A percentile compares a stretch with the other conserved stretches of the same genome.
These are phyloP conservation scores for Acacia confusa DNA, from an alignment of 306 rosid species.

Conservation along the genomic window DNA sequence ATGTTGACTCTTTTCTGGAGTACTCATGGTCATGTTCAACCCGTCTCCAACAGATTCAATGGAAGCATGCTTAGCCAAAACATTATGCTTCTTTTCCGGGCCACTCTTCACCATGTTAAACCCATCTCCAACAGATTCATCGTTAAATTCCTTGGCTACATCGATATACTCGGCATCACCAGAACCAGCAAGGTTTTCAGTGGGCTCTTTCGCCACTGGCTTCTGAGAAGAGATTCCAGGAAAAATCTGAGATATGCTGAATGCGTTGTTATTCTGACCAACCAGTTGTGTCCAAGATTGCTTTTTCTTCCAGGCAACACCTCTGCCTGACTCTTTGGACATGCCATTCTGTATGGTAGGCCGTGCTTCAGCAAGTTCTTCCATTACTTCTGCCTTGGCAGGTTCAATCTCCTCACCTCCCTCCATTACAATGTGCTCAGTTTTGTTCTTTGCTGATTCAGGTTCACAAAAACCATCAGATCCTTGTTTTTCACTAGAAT, in stretches of 20 bases:
- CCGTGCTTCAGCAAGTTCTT: constrained; percentile 35
- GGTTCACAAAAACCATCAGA: not conserved
- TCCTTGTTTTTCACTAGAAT: not conserved
- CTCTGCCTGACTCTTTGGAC: constrained; percentile 54
- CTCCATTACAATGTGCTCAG: not conserved
- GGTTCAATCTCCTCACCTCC: not conserved
- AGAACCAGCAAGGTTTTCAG: constrained; percentile 28
- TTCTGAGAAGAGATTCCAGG: constrained; percentile 46
- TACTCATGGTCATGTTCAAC: constrained; percentile 18
- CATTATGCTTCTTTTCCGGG: constrained; percentile 22
- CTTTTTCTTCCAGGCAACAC: constrained; percentile 69
- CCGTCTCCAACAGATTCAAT: constrained; percentile 23
- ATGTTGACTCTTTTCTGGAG: constrained; percentile 37
- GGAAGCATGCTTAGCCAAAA: constrained; percentile 28
- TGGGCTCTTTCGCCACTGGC: constrained; percentile 30
- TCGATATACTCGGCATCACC: constrained; percentile 27
- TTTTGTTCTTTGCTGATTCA: not conserved
- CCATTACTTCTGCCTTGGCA: not conserved
- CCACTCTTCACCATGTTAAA: constrained; percentile 18
- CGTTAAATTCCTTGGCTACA: constrained; percentile 25
- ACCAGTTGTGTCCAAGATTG: constrained; percentile 86
- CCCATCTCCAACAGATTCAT: constrained; percentile 25
- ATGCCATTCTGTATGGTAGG: constrained; percentile 31
- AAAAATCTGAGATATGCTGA: constrained; percentile 66
- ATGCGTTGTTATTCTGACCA: constrained; percentile 39